phyloP scores from a whole-genome alignment of 768 basidiomycete species.

The Leccinellum rugosiceps region DNA sequence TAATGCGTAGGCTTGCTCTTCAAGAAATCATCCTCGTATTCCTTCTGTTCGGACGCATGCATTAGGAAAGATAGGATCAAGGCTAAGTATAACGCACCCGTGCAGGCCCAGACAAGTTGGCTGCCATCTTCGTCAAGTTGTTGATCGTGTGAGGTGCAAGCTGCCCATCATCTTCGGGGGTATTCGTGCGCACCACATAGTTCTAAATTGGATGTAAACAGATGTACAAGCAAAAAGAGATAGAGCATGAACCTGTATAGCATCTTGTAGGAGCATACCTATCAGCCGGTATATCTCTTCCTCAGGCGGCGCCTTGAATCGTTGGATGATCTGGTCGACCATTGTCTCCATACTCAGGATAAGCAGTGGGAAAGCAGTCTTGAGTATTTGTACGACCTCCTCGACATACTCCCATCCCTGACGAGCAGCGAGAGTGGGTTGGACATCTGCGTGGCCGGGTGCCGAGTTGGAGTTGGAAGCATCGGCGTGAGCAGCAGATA shows the following conservation, averaged over 20 bases:
- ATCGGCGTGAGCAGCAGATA: constrained; percentile 15
- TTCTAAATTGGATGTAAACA: constrained; percentile 40
- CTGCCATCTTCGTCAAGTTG: constrained; percentile 58
- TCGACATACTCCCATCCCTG: constrained; percentile 91
- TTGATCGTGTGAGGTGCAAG: constrained; percentile 52
- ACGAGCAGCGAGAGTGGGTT: constrained; percentile 39
- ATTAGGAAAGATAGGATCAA: not conserved
- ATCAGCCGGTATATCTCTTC: constrained; percentile 94
- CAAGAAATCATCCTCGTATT: constrained; percentile 91
- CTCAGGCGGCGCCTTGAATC: constrained; percentile 86
- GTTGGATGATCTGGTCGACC: constrained; percentile 87
- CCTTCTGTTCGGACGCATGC: constrained; percentile 48
- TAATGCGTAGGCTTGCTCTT: constrained; percentile 71
- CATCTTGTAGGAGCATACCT: constrained; percentile 84
- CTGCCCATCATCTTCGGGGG: constrained; percentile 65
- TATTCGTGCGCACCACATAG: constrained; percentile 64
- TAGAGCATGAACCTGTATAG: constrained; percentile 58
- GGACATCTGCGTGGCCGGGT: constrained; percentile 17
- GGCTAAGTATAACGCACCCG: constrained; percentile 42
- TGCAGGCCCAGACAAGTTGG: constrained; percentile 53
- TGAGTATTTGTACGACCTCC: constrained; percentile 88
- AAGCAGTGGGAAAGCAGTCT: constrained; percentile 93
- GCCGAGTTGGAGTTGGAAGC: constrained; percentile 9
- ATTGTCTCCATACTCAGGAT: constrained; percentile 95
- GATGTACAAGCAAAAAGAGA: not conserved